These are phyloP conservation scores for Beauveria varroae DNA, from an alignment of 2,329 filamentous ascomycete genomes.

Conservation along the genomic window DNA sequence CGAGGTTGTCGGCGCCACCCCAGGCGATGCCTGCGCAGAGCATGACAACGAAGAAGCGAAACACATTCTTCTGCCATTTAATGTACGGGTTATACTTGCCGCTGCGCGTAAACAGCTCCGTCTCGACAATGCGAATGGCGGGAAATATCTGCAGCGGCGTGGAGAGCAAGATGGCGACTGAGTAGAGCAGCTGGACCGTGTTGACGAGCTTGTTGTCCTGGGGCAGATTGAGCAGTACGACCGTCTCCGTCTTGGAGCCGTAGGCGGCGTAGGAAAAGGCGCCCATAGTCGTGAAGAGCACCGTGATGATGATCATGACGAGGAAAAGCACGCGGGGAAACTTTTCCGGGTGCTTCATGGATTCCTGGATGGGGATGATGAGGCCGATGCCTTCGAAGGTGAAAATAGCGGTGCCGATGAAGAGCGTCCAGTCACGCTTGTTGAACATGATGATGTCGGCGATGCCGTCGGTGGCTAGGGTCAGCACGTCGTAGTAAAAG, in stretches of 20 bases:
- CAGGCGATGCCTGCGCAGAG: slow-evolving; percentile 83
- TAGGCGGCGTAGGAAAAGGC: slow-evolving; percentile 94
- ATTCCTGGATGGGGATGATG: slow-evolving; percentile 96
- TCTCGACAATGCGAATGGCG: slow-evolving; percentile 92
- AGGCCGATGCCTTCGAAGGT: slow-evolving; percentile 97
- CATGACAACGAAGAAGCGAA: slow-evolving; percentile 87
- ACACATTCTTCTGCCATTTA: slow-evolving; percentile 99
- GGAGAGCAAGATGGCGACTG: slow-evolving; percentile 90
- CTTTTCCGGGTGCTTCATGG: slow-evolving; percentile 84
- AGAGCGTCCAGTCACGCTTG: slow-evolving; percentile 84
- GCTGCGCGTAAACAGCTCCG: slow-evolving; percentile 84
- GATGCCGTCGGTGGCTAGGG: slow-evolving; percentile 67
- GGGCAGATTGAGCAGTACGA: slow-evolving; percentile 90
- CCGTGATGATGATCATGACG: slow-evolving; percentile 92
- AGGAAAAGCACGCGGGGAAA: slow-evolving; percentile 82
- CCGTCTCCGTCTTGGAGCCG: slow-evolving; percentile 89
- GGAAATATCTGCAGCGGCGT: slow-evolving; percentile 97
- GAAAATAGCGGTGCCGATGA: slow-evolving; percentile 98
- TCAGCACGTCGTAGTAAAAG: slow-evolving; percentile 90
- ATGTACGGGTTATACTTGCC: slow-evolving; percentile 98
- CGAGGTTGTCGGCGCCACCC: slow-evolving; percentile 84
- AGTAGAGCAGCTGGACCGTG: slow-evolving; percentile 92
- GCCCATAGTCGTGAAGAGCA: slow-evolving; percentile 85
- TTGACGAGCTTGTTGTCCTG: slow-evolving; percentile 96
- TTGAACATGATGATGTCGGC: slow-evolving; percentile 91